Evolutionary conservation across 768 basidiomycete genomes (phyloP).

Genomic region (Hericium coralloides): DNA sequence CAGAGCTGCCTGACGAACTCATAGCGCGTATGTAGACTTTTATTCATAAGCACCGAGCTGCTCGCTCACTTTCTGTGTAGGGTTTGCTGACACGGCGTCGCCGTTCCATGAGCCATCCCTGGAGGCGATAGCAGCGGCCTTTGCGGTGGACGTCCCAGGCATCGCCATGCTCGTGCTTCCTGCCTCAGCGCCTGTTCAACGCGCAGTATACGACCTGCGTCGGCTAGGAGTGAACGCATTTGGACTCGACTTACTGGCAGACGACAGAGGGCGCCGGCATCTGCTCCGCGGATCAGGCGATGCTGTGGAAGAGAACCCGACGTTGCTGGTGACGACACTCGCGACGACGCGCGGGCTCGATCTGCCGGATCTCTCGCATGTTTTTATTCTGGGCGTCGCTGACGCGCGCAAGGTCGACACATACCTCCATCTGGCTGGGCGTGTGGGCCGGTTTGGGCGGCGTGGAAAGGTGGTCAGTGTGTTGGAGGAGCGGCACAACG

Average conservation of each 20-base stretch:
- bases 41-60: not conserved
- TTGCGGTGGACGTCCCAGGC: conserved; percentile 66
- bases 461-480: conserved; percentile 60
- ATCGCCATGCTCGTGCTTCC: conserved; percentile 62
- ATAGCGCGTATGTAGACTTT: conserved; percentile 4
- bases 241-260: conserved; percentile 42
- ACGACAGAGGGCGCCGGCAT: conserved; percentile 34
- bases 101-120: conserved; percentile 47
- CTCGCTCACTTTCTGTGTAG: conserved; percentile 21
- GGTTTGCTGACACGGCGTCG: conserved; percentile 35
- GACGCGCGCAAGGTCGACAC: conserved; percentile 43
- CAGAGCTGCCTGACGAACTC: conserved; percentile 5
- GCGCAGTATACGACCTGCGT: conserved; percentile 56
- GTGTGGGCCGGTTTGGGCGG: conserved; percentile 65
- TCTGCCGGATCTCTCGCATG: conserved; percentile 61
- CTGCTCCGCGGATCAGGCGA: conserved; percentile 28
- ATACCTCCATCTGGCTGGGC: conserved; percentile 65
- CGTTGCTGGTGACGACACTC: conserved; percentile 56
- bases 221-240: conserved; percentile 60
- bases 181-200: conserved; percentile 48
- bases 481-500: conserved; percentile 32
- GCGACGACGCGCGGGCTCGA: conserved; percentile 70
- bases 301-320: conserved; percentile 40
- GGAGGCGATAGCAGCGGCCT: conserved; percentile 61
- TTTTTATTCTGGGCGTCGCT: conserved; percentile 62